Evolutionary conservation across 345 rosid species (phyloP).

Genomic region (Dimocarpus longan): DNA sequence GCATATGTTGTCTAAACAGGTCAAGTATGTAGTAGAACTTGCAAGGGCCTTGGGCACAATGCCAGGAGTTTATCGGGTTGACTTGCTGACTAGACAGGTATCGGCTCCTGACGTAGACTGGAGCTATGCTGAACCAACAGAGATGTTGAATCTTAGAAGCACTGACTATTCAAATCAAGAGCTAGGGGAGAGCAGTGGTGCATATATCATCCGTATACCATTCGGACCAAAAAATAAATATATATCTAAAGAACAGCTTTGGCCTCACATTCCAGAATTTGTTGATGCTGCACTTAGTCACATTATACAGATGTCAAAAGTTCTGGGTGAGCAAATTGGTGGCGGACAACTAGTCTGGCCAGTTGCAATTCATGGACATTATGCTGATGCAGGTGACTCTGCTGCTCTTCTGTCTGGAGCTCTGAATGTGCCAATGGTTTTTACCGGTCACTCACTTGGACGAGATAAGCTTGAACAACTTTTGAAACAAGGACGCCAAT

Average conservation of each 20-base stretch:
- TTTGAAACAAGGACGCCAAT: slow-evolving; percentile 65
- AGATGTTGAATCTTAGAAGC: slow-evolving; percentile 57
- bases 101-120: slow-evolving; percentile 69
- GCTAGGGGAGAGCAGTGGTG: slow-evolving; percentile 80
- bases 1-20: slow-evolving; percentile 38
- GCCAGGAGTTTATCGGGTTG: slow-evolving; percentile 84
- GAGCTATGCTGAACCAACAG: slow-evolving; percentile 74
- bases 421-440: slow-evolving; percentile 80
- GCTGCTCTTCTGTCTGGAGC: slow-evolving; percentile 83
- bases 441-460: slow-evolving; percentile 86
- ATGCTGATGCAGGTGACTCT: slow-evolving; percentile 84
- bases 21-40: slow-evolving; percentile 88
- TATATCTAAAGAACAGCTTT: slow-evolving; percentile 66
- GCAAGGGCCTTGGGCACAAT: slow-evolving; percentile 79
- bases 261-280: slow-evolving; percentile 83
- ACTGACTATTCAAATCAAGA: slow-evolving; percentile 40
- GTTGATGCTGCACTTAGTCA: slow-evolving; percentile 80
- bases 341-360: slow-evolving; percentile 73
- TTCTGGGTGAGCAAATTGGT: slow-evolving; percentile 65
- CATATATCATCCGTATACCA: slow-evolving; percentile 77
- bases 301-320: slow-evolving; percentile 70
- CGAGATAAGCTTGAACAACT: slow-evolving; percentile 81
- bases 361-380: slow-evolving; percentile 80
- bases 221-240: slow-evolving; percentile 80
- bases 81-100: slow-evolving; percentile 78